Base-by-base conservation (phyloP, 2,329 filamentous ascomycete genomes). In the Fusarium sp. region DNA sequence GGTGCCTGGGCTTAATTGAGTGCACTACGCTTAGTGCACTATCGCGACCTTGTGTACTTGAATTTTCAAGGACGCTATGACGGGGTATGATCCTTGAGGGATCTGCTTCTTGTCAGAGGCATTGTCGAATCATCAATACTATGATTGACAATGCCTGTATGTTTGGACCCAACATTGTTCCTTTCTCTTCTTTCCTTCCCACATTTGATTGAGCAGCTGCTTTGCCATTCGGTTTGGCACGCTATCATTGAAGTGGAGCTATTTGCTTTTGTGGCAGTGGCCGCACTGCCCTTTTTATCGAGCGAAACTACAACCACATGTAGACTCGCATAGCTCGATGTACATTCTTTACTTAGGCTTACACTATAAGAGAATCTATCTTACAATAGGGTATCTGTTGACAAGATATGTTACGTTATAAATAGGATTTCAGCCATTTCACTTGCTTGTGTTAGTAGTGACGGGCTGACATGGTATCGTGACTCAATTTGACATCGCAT, bases 1-100 rank as follows among this genome's bases (percentile, higher is more conserved):
- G 88, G 88, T 0, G 88, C 88, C 15, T 90, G 88, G 87, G 88
- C 87, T 36, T 89, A 79, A 76, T 44, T 31, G 47, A n/a, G 19
- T 24, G 13, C 24, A 24, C 26, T 36, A 7, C 8, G 24, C 22
- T 14, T 11, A 40, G 26, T 24, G n/a, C 21, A 10, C 45, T 19
- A 5, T 6, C 7, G 17, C 17, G 15, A 42, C 7, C 3, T 8
- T 31, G 40, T 24, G 21, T 36, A 3, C 24, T 60, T 38, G 31
- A 26, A 21, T 2, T 8, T n/a, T 10, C 14, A 39, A 22, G 36
- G 21, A 47, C 19, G 17, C n/a, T 14, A 26, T 15, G 28, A 22
- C 21, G 40, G 31, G 24, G 17, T 33, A 40, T 38, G 19, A 40
- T 26, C 15, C 2, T 26, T 50, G 19, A 4, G 24, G 33, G 33